Base-by-base conservation (phyloP, 352 stramenopile species). In the Globisporangium echinulatum region DNA sequence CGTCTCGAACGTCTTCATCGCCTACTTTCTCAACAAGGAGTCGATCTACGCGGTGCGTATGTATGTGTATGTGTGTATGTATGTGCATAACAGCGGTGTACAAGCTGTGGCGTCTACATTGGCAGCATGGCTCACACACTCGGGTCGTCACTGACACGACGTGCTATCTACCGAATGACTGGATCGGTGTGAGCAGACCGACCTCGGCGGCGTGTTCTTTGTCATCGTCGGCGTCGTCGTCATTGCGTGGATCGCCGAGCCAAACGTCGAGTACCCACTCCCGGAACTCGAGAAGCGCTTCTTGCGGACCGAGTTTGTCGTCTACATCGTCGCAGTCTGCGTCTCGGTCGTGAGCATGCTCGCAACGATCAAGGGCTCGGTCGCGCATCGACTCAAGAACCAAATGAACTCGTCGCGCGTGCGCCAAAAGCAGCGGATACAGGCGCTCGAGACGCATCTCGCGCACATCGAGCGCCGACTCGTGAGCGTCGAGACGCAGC, bases 151-250 rank as follows among this genome's bases (percentile, higher is more conserved):
- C n/a, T 44, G 13, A 33, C 25, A 33, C 25, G 25, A 33, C 25
- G 25, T 33, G 25, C 25, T 33, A 33, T 38, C 5, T 4, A 49
- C 7, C 57, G 48, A 56, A 46, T 59, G 25, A 10, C 7, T 65
- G 37, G 47, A 11, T 7, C 15, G 7, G 3, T 7, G 25, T 14
- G 11, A 9, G 25, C 54, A 86, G 78, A 92, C 83, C 38, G 88
- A 97, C 62, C 52, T 94, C 0, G 69, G 85, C 4, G 88, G 87
- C 38, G 89, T 94, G 43, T 52, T 93, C 17, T 90, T 94, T 56
- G 88, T 97, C 14, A 94, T 96, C 57, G 44, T 82, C 36, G 88
- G 88, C 2, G 88, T 96, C 17, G 82, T 97, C 4, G 72, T 96
- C 51, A 88, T 96, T 54, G 88, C 87, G 10, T 85, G 74, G 56